Conservation (phyloP, 192 early-diverging fungal species). For the Jimgerdemannia lactiflua region DNA sequence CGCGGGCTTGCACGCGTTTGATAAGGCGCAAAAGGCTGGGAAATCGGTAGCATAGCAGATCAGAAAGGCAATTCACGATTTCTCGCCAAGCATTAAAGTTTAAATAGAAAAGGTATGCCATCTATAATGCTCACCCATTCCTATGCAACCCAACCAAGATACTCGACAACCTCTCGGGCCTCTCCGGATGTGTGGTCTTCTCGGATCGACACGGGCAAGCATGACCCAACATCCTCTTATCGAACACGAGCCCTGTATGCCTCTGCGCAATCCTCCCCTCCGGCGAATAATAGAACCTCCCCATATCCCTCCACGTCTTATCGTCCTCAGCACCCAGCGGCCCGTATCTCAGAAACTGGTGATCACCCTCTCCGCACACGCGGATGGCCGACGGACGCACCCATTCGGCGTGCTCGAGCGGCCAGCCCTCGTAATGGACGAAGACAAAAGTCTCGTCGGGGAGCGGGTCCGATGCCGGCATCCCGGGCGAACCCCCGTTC, state of each 20-base stretch:
- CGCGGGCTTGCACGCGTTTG: constrained; percentile 41
- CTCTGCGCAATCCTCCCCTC: constrained; percentile 31
- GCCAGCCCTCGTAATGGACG: constrained; percentile 51
- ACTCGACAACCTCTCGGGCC: constrained; percentile 45
- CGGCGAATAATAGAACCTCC: constrained; percentile 42
- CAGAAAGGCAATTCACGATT: no score
- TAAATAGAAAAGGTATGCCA: not conserved
- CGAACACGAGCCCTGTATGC: constrained; percentile 46
- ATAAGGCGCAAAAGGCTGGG: constrained; percentile 47
- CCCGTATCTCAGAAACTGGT: constrained; percentile 32
- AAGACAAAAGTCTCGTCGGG: constrained; percentile 20
- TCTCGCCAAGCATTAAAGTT: no score
- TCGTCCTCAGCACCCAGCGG: constrained; percentile 37
- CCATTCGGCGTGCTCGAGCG: constrained; percentile 49
- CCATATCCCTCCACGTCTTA: constrained; percentile 42
- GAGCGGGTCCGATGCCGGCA: not conserved
- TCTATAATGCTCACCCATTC: constrained; percentile 20
- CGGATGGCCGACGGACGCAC: constrained; percentile 35
- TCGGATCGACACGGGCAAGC: constrained; percentile 45
- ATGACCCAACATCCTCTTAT: constrained; percentile 45
- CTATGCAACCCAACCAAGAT: constrained; percentile 44
- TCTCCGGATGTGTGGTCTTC: constrained; percentile 46
- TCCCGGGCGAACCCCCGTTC: no score
- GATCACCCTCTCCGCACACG: constrained; percentile 23
- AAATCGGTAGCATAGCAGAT: no score